A percentile compares a stretch with the other conserved stretches of the same genome.
Conservation (phyloP, 1,284 basidiomycete species). For the Singerocomus inundabilis region DNA sequence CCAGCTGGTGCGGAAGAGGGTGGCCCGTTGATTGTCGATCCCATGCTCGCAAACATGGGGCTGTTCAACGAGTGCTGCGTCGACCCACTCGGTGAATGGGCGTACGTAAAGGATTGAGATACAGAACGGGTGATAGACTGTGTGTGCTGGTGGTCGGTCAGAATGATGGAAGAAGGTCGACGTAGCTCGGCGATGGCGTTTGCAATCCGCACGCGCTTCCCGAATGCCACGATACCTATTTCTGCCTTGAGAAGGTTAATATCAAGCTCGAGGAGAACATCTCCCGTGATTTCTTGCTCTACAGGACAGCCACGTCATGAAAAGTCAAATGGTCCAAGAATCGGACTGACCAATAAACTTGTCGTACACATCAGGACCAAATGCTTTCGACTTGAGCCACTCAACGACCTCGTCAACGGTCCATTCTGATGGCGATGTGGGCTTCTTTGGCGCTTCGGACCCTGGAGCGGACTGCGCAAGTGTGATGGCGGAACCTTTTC, state of each 20-base stretch:
- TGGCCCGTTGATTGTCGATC: slow-evolving; percentile 22
- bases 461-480: slow-evolving; percentile 13
- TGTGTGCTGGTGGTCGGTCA: slow-evolving; percentile 40
- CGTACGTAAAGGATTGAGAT: slow-evolving; percentile 34
- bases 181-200: slow-evolving; percentile 93
- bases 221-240: slow-evolving; percentile 92
- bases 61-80: slow-evolving; percentile 38
- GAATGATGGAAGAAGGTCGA: slow-evolving; percentile 57
- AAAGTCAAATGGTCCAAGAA: background rate
- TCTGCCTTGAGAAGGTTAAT: slow-evolving; percentile 91
- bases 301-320: slow-evolving; percentile 8
- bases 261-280: slow-evolving; percentile 94
- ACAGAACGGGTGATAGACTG: slow-evolving; percentile 47
- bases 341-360: slow-evolving; percentile 76
- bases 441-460: slow-evolving; percentile 16
- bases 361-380: slow-evolving; percentile 78
- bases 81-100: slow-evolving; percentile 38
- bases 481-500: slow-evolving; percentile 11
- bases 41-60: slow-evolving; percentile 32
- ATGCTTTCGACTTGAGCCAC: slow-evolving; percentile 85
- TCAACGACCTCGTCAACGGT: slow-evolving; percentile 85
- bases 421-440: slow-evolving; percentile 71
- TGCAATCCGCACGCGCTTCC: slow-evolving; percentile 90
- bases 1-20: slow-evolving; percentile 25
- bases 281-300: slow-evolving; percentile 99